These are phyloP conservation scores for Scedosporium apiospermum DNA, from an alignment of 2,329 filamentous ascomycete genomes.

Conservation along the genomic window DNA sequence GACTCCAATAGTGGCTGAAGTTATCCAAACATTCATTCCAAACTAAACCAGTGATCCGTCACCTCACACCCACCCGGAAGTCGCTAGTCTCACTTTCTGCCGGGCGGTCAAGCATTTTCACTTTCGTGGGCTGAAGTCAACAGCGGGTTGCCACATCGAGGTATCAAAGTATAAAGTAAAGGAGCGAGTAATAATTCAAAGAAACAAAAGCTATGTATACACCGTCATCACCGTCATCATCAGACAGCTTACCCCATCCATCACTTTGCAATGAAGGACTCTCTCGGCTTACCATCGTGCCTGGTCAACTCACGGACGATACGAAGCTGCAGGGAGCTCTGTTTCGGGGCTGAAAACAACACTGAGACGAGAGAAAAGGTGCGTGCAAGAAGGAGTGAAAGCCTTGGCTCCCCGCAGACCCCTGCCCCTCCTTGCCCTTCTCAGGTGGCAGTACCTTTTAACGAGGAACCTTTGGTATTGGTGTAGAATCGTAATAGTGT, in stretches of 20 bases:
- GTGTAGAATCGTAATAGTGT: background rate
- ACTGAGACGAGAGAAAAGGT: background rate
- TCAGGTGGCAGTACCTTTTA: background rate
- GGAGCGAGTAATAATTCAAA: no score
- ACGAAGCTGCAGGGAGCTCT: background rate
- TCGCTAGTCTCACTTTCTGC: background rate
- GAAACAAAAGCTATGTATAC: no score
- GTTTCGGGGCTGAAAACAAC: background rate
- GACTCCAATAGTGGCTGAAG: background rate
- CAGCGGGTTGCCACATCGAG: background rate
- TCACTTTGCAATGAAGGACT: no score
- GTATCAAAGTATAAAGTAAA: no score
- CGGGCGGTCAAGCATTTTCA: background rate
- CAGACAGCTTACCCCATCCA: no score
- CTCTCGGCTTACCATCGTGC: no score
- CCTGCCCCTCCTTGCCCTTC: slow-evolving; percentile 4
- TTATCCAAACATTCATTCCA: background rate
- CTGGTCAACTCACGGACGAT: background rate
- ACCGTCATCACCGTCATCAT: no score
- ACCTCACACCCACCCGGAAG: background rate
- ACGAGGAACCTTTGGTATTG: background rate
- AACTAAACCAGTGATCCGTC: background rate
- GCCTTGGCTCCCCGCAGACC: slow-evolving; percentile 3
- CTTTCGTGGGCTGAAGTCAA: background rate
- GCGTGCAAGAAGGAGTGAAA: background rate